phyloP scores from a whole-genome alignment of 805 yeast species.

The Hanseniaspora thailandica region DNA sequence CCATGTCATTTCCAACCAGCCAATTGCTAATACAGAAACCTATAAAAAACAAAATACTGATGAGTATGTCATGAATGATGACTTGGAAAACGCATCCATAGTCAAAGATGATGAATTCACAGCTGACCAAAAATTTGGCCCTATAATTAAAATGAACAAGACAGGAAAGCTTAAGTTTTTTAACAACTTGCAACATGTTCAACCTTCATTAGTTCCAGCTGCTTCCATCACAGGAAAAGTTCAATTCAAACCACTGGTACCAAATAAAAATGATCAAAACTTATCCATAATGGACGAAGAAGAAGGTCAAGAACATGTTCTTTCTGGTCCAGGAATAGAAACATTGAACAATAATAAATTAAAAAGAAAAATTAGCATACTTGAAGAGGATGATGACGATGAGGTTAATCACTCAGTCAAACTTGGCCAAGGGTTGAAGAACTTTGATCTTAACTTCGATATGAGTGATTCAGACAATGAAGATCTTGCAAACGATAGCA shows the following conservation, averaged over 20 bases:
- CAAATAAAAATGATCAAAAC: neutral
- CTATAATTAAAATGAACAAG: constrained; percentile 9
- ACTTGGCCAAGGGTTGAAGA: neutral
- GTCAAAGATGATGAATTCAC: constrained; percentile 14
- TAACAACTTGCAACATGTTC: constrained; percentile 10
- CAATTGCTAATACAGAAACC: constrained; percentile 6
- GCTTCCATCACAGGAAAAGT: constrained; percentile 9
- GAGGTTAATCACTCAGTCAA: constrained; percentile 1
- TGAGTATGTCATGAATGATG: constrained; percentile 1
- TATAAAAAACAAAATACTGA: neutral
- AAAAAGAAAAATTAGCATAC: constrained; percentile 3
- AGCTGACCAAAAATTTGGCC: constrained; percentile 10
- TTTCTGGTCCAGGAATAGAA: constrained; percentile 3
- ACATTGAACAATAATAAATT: neutral
- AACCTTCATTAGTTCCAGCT: constrained; percentile 13
- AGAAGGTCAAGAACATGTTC: neutral
- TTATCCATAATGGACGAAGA: constrained; percentile 7
- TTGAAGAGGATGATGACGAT: constrained; percentile 6
- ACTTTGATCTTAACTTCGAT: constrained; percentile 4
- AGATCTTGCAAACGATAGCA: neutral
- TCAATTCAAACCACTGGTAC: neutral
- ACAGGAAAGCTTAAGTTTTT: constrained; percentile 11
- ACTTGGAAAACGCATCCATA: constrained; percentile 5
- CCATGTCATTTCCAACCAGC: constrained; percentile 3
- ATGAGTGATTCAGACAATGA: constrained; percentile 2